Evolutionary conservation across 2,329 filamentous ascomycete genomes (phyloP), one percentile per base, ranked within the genome.

Genomic region (Stylonectria norvegica): DNA sequence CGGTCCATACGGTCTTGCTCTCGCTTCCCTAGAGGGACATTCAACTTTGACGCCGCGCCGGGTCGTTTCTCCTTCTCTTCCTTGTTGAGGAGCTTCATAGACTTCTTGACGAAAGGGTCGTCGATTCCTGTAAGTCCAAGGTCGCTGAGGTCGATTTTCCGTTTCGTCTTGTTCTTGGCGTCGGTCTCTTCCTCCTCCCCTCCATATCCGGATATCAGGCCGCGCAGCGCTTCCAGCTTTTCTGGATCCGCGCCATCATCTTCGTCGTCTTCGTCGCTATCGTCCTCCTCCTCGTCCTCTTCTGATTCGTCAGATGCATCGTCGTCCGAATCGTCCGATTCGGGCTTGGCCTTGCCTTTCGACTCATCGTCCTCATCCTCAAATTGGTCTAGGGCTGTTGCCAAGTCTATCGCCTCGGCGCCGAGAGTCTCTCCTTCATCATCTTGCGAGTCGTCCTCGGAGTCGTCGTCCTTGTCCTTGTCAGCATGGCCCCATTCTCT

Each of bases 1-100:
- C 93, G 86, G 57, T 95, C 85, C 12, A 96, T 67, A 35, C 83
- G 81, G 59, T 90, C 89, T 63, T 97, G 91, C 55, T 95, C 86
- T 45, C 90, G 79, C 60, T 86, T 89, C 2, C 88, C 81, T 5
- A 96, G 73, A 11, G 91, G 90, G 2, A 90, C 86, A 20, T 85
- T 82, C 4, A 97, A 75, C 64, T 89, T 94, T 70, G 80, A 70
- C 64, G 70, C 59, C 34, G 65, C 60, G 56, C 74, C 68, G 0
- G 67, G 63, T 1, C 66, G 61, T 20, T 57, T 64, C 44, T 66
- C 66, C 51, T 79, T 80, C 33, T 77, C 70, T 50, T 83, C 79
- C 57, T 79, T 82, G 48, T 72, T 76, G 58, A 90, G 75, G 47
- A 86, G 75, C 64, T 91, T 93, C 35, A 93, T 72, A 0, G 87